Percentiles rank a stretch among this genome's conserved stretches.
Evolutionary conservation across 768 basidiomycete genomes (phyloP).

Genomic region (Collybiopsis confluens): DNA sequence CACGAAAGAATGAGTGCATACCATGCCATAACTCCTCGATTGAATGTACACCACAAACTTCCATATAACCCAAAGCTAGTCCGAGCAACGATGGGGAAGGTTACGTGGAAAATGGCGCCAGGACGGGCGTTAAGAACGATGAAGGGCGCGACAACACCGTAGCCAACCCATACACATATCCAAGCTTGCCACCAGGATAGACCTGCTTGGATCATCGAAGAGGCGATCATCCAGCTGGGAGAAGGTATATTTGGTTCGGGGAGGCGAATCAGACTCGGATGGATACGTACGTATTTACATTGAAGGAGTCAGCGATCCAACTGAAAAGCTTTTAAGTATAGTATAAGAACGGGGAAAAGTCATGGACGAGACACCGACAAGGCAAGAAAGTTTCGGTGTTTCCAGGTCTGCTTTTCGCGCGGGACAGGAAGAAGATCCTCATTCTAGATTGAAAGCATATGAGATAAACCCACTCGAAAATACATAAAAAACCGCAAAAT

Average conservation of each 20-base stretch:
- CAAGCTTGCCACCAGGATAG: constrained; percentile 85
- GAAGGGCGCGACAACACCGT: constrained; percentile 59
- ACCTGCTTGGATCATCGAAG: constrained; percentile 68
- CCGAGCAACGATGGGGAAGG: constrained; percentile 70
- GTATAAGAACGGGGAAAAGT: neutral
- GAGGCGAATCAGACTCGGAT: constrained; percentile 1
- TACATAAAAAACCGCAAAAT: neutral
- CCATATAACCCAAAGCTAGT: constrained; percentile 81
- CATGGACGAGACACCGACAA: constrained; percentile 2
- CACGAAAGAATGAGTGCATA: constrained; percentile 20
- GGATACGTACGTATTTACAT: constrained; percentile 62
- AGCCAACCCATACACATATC: constrained; percentile 73
- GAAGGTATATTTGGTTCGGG: neutral
- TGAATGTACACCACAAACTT: constrained; percentile 75
- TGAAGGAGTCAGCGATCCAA: constrained; percentile 81
- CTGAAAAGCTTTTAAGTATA: constrained; percentile 27
- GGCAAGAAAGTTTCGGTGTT: constrained; percentile 7
- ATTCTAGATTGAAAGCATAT: neutral
- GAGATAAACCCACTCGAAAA: neutral
- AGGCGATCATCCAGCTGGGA: constrained; percentile 69
- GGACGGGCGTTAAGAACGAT: constrained; percentile 75
- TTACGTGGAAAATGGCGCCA: constrained; percentile 73
- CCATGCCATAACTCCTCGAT: constrained; percentile 72
- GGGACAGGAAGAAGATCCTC: constrained; percentile 10
- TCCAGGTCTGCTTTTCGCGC: constrained; percentile 8